Percentiles rank a stretch among this genome's conserved stretches.
Conservation (phyloP, 495 filamentous ascomycete species). For the Staphylotrichum longicolle region DNA sequence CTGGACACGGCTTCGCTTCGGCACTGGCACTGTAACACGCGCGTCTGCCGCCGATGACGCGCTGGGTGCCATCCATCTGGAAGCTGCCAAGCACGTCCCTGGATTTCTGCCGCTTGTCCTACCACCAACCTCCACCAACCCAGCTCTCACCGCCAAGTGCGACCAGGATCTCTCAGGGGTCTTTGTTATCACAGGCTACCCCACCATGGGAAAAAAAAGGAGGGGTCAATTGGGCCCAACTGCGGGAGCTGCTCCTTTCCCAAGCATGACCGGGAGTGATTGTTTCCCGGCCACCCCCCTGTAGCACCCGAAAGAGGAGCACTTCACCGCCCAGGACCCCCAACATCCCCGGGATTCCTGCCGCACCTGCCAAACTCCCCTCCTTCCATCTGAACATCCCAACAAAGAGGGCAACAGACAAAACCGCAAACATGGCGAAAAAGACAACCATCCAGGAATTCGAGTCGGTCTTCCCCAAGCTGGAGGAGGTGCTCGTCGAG, state of each 20-base stretch:
- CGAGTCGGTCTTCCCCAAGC: constrained; percentile 78
- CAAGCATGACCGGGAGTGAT: neutral
- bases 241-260: neutral
- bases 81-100: constrained; percentile 2
- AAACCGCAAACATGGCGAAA: constrained; percentile 54
- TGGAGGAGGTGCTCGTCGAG: constrained; percentile 71
- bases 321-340: neutral
- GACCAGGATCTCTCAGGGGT: constrained; percentile 4
- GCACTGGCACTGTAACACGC: too few relatives aligned
- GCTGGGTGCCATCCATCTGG: neutral
- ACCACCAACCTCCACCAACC: neutral
- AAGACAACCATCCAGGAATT: constrained; percentile 77
- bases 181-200: neutral
- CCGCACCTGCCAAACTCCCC: neutral
- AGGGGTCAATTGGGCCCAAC: constrained; percentile 15
- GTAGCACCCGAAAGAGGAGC: constrained; percentile 4
- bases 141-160: neutral
- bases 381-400: neutral
- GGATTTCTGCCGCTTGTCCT: constrained; percentile 8
- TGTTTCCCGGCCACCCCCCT: constrained; percentile 13
- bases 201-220: neutral
- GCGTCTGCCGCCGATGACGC: constrained; percentile 10
- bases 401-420: constrained; percentile 6
- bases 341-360: neutral
- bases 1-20: too few relatives aligned